Conservation (phyloP, 2,329 filamentous ascomycete species). For the Colletotrichum sp. region DNA sequence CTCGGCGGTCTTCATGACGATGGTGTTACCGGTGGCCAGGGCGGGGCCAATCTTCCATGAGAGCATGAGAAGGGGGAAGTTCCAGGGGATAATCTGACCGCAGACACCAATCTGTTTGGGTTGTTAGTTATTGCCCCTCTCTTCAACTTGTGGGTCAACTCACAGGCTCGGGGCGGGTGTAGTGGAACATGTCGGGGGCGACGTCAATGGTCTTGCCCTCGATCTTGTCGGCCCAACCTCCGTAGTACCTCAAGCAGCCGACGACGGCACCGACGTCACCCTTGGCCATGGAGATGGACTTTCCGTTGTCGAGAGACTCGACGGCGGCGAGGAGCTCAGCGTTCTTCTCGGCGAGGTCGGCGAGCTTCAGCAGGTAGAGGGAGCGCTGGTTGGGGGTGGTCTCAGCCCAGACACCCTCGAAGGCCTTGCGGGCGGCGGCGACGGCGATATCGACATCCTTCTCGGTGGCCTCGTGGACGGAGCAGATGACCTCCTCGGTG, state of each 20-base stretch:
- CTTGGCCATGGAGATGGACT: slow-evolving; percentile 77
- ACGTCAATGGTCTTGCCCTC: slow-evolving; percentile 87
- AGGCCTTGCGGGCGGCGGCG: slow-evolving; percentile 82
- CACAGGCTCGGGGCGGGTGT: slow-evolving; percentile 79
- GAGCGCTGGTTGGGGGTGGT: slow-evolving; percentile 75
- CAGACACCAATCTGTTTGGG: slow-evolving; percentile 69
- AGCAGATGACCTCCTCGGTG: slow-evolving; percentile 83
- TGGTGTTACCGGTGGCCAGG: slow-evolving; percentile 73
- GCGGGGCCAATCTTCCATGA: slow-evolving; percentile 84
- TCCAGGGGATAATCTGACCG: slow-evolving; percentile 90
- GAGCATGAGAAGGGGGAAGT: slow-evolving; percentile 83
- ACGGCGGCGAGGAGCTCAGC: slow-evolving; percentile 77
- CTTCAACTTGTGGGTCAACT: slow-evolving; percentile 25
- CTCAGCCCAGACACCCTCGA: slow-evolving; percentile 74
- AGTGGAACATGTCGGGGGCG: slow-evolving; percentile 79
- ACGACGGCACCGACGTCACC: slow-evolving; percentile 74
- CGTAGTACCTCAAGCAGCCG: slow-evolving; percentile 71
- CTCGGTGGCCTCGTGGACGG: slow-evolving; percentile 84
- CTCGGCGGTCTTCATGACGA: slow-evolving; percentile 78
- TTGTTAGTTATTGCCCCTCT: neutral
- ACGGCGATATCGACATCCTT: slow-evolving; percentile 87
- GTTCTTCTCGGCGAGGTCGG: slow-evolving; percentile 82
- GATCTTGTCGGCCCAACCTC: slow-evolving; percentile 91
- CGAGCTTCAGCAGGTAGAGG: slow-evolving; percentile 74
- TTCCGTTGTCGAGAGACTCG: slow-evolving; percentile 89